Percentiles rank a stretch among this genome's conserved stretches.
Evolutionary conservation across 73 alveolate species (phyloP).

Genomic region (Paramecium tetraurelia): DNA sequence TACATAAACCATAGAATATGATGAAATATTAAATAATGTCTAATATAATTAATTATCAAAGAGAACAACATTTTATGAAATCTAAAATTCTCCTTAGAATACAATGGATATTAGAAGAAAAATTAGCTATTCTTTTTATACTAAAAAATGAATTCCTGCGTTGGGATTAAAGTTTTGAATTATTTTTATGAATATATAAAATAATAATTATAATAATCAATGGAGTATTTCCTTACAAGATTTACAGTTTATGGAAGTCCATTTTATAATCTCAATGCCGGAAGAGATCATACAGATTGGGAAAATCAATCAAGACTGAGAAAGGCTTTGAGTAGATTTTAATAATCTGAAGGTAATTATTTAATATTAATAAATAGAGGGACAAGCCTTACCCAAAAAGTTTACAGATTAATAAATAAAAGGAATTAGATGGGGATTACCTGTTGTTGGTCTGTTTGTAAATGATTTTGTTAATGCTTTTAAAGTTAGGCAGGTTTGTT

Average conservation of each 20-base stretch:
- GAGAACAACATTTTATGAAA: no score
- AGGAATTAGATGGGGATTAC: neutral
- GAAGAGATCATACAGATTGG: neutral
- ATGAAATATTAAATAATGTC: no score
- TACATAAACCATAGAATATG: no score
- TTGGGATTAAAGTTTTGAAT: no score
- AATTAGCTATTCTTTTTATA: no score
- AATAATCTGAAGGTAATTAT: neutral
- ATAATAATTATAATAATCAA: neutral
- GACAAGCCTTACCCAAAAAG: neutral
- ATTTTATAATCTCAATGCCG: neutral
- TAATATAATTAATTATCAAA: no score
- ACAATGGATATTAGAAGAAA: no score
- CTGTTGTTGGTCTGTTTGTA: slow-evolving; percentile 17
- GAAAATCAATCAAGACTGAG: neutral
- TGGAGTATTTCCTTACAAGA: slow-evolving; percentile 11
- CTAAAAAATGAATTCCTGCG: no score
- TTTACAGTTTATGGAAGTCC: neutral
- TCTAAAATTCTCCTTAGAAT: no score
- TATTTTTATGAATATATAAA: neutral
- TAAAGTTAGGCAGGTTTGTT: slow-evolving; percentile 1
- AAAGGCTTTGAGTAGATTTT: neutral
- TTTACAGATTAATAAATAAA: slow-evolving; percentile 9
- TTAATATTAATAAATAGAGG: neutral
- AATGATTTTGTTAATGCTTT: neutral